Evolutionary conservation across 2,329 filamentous ascomycete genomes (phyloP).

Genomic region (Fusarium tjaetaba): DNA sequence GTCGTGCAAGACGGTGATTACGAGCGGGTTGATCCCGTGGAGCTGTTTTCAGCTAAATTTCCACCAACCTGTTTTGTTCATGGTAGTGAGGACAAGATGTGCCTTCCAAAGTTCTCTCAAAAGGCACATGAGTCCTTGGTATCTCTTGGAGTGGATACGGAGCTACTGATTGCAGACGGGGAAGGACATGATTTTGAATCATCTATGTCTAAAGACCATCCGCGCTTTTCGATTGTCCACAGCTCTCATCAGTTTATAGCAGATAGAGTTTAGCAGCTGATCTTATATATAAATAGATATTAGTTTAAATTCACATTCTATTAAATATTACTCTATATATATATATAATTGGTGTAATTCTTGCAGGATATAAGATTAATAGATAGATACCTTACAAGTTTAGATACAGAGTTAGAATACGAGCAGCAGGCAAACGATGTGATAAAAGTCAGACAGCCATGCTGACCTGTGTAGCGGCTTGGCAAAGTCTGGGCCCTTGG

Average conservation of each 20-base stretch:
- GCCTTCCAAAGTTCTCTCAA: neutral
- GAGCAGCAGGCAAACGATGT: too few relatives aligned
- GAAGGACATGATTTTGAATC: neutral
- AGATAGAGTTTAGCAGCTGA: neutral
- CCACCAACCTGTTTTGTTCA: neutral
- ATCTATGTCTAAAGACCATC: neutral
- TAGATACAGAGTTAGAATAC: too few relatives aligned
- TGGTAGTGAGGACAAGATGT: neutral
- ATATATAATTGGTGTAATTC: too few relatives aligned
- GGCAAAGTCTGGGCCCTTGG: neutral
- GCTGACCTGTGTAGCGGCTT: neutral
- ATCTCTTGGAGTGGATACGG: neutral
- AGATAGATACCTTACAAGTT: too few relatives aligned
- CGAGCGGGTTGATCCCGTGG: neutral
- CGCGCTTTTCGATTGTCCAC: neutral
- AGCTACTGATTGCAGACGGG: neutral
- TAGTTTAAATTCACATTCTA: too few relatives aligned
- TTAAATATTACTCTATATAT: too few relatives aligned
- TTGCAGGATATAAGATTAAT: too few relatives aligned
- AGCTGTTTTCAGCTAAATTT: neutral
- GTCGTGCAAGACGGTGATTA: neutral
- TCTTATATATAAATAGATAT: too few relatives aligned
- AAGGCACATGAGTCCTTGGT: neutral
- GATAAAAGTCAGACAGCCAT: too few relatives aligned
- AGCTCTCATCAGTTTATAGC: neutral